Evolutionary conservation across 495 filamentous ascomycete species (phyloP).

Genomic region (Chaetomium tenue): DNA sequence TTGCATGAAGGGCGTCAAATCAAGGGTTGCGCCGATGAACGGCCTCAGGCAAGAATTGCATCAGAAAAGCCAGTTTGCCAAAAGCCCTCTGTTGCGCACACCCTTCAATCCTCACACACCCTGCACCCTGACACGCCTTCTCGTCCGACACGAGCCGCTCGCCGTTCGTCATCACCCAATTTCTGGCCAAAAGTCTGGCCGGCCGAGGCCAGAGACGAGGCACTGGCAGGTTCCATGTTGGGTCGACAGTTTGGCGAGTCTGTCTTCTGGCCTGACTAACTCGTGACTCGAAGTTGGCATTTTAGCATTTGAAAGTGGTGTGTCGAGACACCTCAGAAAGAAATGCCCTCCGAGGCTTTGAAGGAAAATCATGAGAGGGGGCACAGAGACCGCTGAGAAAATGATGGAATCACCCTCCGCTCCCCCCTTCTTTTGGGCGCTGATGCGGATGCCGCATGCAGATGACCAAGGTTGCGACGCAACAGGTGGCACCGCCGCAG

Average conservation of each 20-base stretch:
- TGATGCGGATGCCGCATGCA: neutral
- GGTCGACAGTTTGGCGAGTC: neutral
- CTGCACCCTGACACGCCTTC: no score
- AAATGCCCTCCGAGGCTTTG: neutral
- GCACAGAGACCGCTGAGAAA: neutral
- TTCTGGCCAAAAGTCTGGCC: neutral
- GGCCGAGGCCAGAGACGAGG: neutral
- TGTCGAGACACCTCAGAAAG: neutral
- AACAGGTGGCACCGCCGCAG: constrained; percentile 3
- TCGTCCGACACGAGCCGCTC: no score
- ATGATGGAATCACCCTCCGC: constrained; percentile 4
- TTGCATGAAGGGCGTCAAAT: no score
- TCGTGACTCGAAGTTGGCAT: no score
- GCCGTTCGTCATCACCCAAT: constrained; percentile 13
- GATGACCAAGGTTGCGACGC: constrained; percentile 18
- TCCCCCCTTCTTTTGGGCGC: no score
- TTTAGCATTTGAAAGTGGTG: neutral
- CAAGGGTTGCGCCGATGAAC: neutral
- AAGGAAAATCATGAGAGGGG: neutral
- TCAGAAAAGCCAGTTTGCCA: neutral
- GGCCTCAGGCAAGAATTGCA: neutral
- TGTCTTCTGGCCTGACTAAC: neutral
- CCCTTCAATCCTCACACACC: neutral
- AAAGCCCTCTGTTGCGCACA: neutral
- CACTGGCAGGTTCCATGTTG: neutral